Evolutionary conservation across 495 filamentous ascomycete genomes (phyloP), one percentile per base, ranked within the genome.

Genomic region (Cercophora scortea): DNA sequence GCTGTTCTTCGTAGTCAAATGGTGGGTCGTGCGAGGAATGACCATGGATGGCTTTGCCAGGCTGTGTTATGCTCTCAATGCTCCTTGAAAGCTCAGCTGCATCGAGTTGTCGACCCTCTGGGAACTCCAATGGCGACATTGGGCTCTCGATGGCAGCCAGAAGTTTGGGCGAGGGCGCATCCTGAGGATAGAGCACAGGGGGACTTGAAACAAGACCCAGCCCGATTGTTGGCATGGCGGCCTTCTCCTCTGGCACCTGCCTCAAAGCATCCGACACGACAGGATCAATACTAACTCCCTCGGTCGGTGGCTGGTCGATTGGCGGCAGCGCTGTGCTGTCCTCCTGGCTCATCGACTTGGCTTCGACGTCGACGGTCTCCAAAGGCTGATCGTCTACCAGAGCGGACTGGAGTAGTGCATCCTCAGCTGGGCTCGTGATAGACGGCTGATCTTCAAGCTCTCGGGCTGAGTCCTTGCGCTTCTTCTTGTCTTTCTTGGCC

Each of bases 21-120:
- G 65, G 67, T 39, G 63, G 63, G 3, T 71, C 69, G 46, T 73
- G 71, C 49, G 61, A 56, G 9, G 72, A 53, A 53, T 65, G 60
- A 50, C 68, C 34, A 54, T 56, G 9, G 42, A 44, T 43, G 16
- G 33, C 13, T 17, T 13, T 39, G 8, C 10, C 15, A 8, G 43
- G 25, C 10, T 32, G 8, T 32, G 32, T 7, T 41, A 35, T 36
- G 13, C 18, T 45, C 59, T 54, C 57, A 56, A 32, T 54, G 62
- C 19, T 61, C 58, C 50, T 64, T 63, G 40, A 51, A 47, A 56
- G 51, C 47, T 62, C 45, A 36, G 47, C 33, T 36, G 57, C 42
- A 47, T 52, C 45, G 16, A 52, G 18, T n/a, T 19, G 44, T 11
- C 32, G 49, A 18, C 41, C 18, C 6, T 32, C 39, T 32, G 18